Conservation (phyloP, 352 stramenopile genomes). For the Globisporangium middletonii region DNA sequence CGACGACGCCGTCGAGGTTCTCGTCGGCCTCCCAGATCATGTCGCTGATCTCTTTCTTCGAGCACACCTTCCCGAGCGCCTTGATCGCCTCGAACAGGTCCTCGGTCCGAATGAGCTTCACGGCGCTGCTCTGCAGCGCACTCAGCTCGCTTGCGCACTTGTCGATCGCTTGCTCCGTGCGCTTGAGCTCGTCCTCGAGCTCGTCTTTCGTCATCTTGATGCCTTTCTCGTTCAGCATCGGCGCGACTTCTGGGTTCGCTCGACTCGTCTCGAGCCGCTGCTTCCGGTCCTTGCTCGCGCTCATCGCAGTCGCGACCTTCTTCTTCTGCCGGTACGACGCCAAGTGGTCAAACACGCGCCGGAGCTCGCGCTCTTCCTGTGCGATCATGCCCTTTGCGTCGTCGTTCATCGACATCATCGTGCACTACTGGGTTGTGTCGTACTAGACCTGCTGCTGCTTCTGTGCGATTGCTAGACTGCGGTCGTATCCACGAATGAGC, state of each 20-base stretch:
- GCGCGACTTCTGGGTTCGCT: slow-evolving; percentile 65
- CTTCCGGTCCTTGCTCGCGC: slow-evolving; percentile 47
- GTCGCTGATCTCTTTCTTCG: slow-evolving; percentile 95
- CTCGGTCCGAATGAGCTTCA: slow-evolving; percentile 83
- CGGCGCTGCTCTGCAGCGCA: slow-evolving; percentile 41
- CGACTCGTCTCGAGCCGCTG: slow-evolving; percentile 52
- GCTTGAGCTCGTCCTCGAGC: slow-evolving; percentile 70
- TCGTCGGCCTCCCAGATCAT: slow-evolving; percentile 99
- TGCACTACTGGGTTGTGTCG: not conserved
- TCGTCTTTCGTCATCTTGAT: slow-evolving; percentile 75
- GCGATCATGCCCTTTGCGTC: slow-evolving; percentile 87
- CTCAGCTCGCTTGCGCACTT: slow-evolving; percentile 40
- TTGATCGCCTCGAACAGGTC: slow-evolving; percentile 94
- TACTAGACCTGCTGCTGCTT: not conserved
- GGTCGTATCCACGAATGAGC: slow-evolving; percentile 5
- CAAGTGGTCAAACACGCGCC: slow-evolving; percentile 92
- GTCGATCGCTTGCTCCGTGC: slow-evolving; percentile 53
- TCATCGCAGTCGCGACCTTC: slow-evolving; percentile 41
- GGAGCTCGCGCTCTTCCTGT: slow-evolving; percentile 93
- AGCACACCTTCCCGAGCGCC: slow-evolving; percentile 87
- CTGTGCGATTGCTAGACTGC: not conserved
- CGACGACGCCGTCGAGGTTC: slow-evolving; percentile 92
- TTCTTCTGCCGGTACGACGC: slow-evolving; percentile 90
- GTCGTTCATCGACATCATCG: slow-evolving; percentile 71
- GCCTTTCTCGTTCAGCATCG: slow-evolving; percentile 72